These are phyloP conservation scores for Cystoisospora suis DNA, from an alignment of 169 alveolate genomes.

Conservation along the genomic window DNA sequence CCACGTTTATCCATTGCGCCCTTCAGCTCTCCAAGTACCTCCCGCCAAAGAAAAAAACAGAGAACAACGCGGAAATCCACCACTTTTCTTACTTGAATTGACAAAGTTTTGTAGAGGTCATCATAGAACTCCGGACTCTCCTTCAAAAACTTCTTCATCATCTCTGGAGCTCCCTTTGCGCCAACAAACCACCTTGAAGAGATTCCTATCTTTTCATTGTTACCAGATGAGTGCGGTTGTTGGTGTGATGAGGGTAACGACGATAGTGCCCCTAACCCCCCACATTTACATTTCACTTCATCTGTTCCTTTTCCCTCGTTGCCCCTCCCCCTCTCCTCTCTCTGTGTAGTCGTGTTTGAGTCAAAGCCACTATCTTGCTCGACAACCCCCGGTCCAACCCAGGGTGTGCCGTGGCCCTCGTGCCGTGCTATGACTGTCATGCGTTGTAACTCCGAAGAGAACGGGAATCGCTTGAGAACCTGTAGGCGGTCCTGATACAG, in stretches of 20 bases:
- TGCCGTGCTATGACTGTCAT: slow-evolving; percentile 78
- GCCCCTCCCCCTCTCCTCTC: slow-evolving; percentile 10
- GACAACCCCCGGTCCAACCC: slow-evolving; percentile 20
- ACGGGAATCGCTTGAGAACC: slow-evolving; percentile 82
- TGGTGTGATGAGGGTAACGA: too few relatives aligned
- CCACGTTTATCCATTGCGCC: neutral
- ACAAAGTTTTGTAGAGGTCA: slow-evolving; percentile 51
- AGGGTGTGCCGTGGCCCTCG: slow-evolving; percentile 45
- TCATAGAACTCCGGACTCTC: slow-evolving; percentile 91
- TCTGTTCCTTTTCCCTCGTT: slow-evolving; percentile 17
- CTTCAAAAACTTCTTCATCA: slow-evolving; percentile 80
- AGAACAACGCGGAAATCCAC: neutral
- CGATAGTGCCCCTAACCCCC: too few relatives aligned
- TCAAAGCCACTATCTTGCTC: neutral
- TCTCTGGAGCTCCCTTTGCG: slow-evolving; percentile 97
- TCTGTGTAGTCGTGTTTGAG: slow-evolving; percentile 21
- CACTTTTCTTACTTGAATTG: neutral
- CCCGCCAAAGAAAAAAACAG: neutral
- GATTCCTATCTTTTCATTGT: neutral
- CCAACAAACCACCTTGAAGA: neutral
- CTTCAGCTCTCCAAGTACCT: neutral
- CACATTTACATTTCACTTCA: too few relatives aligned
- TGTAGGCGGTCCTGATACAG: slow-evolving; percentile 69
- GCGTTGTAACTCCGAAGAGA: slow-evolving; percentile 86
- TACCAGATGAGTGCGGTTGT: too few relatives aligned